phyloP scores from a whole-genome alignment of 768 basidiomycete species.

The Rhodotorula taiwanensis region DNA sequence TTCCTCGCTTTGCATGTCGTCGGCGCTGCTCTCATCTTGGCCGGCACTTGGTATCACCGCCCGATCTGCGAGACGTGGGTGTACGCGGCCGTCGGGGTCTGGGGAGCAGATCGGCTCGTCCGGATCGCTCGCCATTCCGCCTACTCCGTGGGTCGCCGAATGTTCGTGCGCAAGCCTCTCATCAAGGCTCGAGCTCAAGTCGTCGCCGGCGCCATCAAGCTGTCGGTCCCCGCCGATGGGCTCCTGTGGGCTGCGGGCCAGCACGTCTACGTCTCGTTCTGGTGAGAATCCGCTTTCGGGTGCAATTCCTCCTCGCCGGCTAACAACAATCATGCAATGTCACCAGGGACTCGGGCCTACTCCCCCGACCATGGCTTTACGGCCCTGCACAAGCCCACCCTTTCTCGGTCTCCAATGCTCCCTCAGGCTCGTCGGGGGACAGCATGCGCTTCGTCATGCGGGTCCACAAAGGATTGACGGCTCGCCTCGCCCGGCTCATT shows the following conservation, averaged over 20 bases:
- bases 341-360: slow-evolving; percentile 12
- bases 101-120: slow-evolving; percentile 25
- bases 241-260: slow-evolving; percentile 17
- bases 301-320: no score
- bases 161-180: slow-evolving; percentile 19
- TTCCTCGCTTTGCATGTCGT: slow-evolving; percentile 32
- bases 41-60: slow-evolving; percentile 29
- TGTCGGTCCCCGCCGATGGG: slow-evolving; percentile 11
- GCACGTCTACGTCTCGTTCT: slow-evolving; percentile 32
- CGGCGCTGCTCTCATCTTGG: slow-evolving; percentile 27
- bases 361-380: slow-evolving; percentile 19
- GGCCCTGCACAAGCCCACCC: slow-evolving; percentile 35
- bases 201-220: slow-evolving; percentile 27
- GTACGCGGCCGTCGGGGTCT: slow-evolving; percentile 16
- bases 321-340: no score
- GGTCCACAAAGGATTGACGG: slow-evolving; percentile 25
- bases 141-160: slow-evolving; percentile 2
- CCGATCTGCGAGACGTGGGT: slow-evolving; percentile 14
- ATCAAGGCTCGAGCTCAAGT: slow-evolving; percentile 15
- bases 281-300: background rate
- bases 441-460: slow-evolving; percentile 33
- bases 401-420: slow-evolving; percentile 27
- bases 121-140: slow-evolving; percentile 14
- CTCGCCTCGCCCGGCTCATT: slow-evolving; percentile 17
- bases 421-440: background rate